Percentiles rank a stretch among this genome's conserved stretches.
phyloP scores from a whole-genome alignment of 495 filamentous ascomycete species.

The Lasiosphaeria hispida region DNA sequence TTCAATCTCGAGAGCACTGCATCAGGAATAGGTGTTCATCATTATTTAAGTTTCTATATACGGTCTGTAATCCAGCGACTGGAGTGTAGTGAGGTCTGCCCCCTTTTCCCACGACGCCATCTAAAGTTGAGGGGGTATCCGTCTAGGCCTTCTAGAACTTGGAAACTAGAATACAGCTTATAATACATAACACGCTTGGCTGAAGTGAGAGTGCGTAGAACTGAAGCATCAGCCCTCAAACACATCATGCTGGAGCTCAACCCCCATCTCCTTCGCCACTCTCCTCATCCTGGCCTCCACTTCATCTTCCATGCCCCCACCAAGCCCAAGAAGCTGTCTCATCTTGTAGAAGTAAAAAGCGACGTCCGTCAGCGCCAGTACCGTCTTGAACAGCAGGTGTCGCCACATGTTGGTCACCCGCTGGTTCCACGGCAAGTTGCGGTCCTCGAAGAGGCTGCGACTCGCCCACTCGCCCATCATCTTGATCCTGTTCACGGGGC shows the following conservation, averaged over 20 bases:
- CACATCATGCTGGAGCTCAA: slow-evolving; percentile 81
- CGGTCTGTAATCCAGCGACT: neutral
- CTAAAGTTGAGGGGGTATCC: slow-evolving; percentile 9
- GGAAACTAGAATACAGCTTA: slow-evolving; percentile 1
- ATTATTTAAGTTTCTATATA: neutral
- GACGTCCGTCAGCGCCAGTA: slow-evolving; percentile 75
- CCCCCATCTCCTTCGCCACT: slow-evolving; percentile 87
- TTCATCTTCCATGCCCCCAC: slow-evolving; percentile 90
- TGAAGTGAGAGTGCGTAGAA: neutral
- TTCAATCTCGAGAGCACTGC: too few relatives aligned
- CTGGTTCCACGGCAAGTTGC: slow-evolving; percentile 36
- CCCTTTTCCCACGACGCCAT: neutral
- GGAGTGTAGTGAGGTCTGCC: too few relatives aligned
- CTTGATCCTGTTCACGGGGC: slow-evolving; percentile 91
- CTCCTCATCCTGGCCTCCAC: slow-evolving; percentile 80
- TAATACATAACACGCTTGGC: neutral
- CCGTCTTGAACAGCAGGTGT: slow-evolving; percentile 76
- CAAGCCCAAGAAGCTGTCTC: slow-evolving; percentile 67
- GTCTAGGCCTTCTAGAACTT: neutral
- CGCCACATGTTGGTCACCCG: slow-evolving; percentile 56
- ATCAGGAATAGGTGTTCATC: too few relatives aligned
- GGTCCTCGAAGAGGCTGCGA: slow-evolving; percentile 67
- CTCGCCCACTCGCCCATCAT: slow-evolving; percentile 91
- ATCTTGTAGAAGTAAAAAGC: slow-evolving; percentile 79
- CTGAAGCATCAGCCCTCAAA: slow-evolving; percentile 69